Evolutionary conservation across 768 basidiomycete species (phyloP).

Genomic region (Suillus cothurnatus): DNA sequence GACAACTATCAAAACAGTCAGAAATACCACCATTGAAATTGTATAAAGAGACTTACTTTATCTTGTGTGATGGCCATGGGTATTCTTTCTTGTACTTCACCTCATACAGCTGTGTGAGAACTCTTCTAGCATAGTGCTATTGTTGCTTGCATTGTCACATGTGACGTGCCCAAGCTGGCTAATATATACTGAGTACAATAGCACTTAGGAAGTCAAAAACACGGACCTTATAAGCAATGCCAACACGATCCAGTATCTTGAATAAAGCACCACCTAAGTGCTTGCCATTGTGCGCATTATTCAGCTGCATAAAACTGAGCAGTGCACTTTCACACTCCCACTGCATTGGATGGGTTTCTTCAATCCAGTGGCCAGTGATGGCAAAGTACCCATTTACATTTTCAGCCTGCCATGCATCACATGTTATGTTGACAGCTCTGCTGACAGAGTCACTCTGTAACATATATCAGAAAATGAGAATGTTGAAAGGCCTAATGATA

Average conservation of each 20-base stretch:
- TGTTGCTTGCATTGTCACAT: constrained; percentile 41
- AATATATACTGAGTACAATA: too few species aligned
- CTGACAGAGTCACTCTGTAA: constrained; percentile 19
- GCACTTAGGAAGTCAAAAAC: too few species aligned
- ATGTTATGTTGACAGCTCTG: constrained; percentile 35
- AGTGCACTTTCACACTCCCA: constrained; percentile 36
- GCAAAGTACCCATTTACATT: constrained; percentile 42
- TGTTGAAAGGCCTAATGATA: neutral
- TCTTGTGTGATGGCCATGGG: neutral
- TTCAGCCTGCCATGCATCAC: constrained; percentile 43
- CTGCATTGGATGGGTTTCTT: constrained; percentile 25
- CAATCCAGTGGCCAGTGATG: constrained; percentile 41
- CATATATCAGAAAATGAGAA: neutral
- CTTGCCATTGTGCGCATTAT: constrained; percentile 39
- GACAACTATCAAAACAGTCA: constrained; percentile 22
- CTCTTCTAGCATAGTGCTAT: constrained; percentile 37
- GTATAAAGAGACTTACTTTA: neutral
- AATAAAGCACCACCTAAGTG: constrained; percentile 35
- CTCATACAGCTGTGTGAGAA: constrained; percentile 18
- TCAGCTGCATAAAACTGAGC: constrained; percentile 40
- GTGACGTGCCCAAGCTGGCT: constrained; percentile 38
- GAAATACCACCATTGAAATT: neutral
- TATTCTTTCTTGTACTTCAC: neutral
- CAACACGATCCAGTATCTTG: constrained; percentile 31
- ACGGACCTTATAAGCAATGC: constrained; percentile 30